A percentile compares a stretch with the other conserved stretches of the same genome.
Evolutionary conservation across 208 protist genomes (phyloP).

Genomic region (Trypanosoma platydactyli): DNA sequence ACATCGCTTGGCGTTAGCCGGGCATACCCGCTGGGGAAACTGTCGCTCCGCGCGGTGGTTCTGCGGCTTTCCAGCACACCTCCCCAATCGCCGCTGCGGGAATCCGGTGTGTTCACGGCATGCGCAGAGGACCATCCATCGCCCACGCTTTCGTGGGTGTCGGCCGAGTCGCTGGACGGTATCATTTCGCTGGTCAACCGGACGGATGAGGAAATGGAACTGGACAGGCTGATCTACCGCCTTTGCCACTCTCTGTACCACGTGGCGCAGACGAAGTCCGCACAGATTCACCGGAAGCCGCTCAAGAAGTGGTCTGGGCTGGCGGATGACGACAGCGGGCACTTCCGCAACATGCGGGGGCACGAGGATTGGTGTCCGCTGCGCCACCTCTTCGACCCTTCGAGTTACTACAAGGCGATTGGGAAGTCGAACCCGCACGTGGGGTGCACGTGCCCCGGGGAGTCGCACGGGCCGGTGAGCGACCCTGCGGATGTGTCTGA

Average conservation of each 20-base stretch:
- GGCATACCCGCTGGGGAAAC: slow-evolving; percentile 12
- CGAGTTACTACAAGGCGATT: slow-evolving; percentile 54
- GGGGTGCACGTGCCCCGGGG: slow-evolving; percentile 24
- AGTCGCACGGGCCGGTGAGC: slow-evolving; percentile 1
- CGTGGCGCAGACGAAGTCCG: slow-evolving; percentile 54
- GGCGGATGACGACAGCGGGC: slow-evolving; percentile 31
- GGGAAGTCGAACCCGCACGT: slow-evolving; percentile 20
- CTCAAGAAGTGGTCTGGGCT: neutral
- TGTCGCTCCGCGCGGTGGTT: slow-evolving; percentile 11
- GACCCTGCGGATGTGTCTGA: slow-evolving; percentile 49
- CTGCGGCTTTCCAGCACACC: slow-evolving; percentile 4
- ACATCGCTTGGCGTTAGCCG: neutral
- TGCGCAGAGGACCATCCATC: slow-evolving; percentile 2
- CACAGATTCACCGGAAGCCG: slow-evolving; percentile 24
- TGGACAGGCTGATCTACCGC: slow-evolving; percentile 64
- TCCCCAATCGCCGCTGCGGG: neutral
- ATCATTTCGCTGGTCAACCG: slow-evolving; percentile 35
- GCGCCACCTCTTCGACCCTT: slow-evolving; percentile 78
- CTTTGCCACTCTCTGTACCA: slow-evolving; percentile 76
- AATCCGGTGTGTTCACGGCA: neutral
- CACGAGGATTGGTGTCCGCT: slow-evolving; percentile 81
- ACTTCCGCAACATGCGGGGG: slow-evolving; percentile 75
- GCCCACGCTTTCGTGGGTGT: slow-evolving; percentile 38
- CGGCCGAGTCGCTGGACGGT: slow-evolving; percentile 62
- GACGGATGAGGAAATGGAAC: slow-evolving; percentile 36